Evolutionary conservation across 352 stramenopile species (phyloP).

Genomic region (Pythium insidiosum): DNA sequence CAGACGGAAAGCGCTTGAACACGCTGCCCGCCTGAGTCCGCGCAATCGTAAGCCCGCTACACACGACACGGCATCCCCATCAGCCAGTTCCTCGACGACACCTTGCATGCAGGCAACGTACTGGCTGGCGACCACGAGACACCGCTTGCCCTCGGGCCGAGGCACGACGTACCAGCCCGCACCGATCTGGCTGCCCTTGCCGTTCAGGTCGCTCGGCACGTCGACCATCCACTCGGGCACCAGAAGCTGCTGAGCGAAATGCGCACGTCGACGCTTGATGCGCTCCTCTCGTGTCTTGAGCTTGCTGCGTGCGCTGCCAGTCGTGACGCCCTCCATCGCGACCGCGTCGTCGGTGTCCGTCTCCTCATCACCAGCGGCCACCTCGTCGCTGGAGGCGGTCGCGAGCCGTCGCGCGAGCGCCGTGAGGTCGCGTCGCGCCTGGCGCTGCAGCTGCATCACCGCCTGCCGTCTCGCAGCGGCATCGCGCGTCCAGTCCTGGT

Average conservation of each 20-base stretch:
- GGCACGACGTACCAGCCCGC: conserved; percentile 88
- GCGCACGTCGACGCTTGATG: conserved; percentile 54
- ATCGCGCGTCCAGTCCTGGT: conserved; percentile 54
- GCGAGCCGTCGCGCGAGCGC: conserved; percentile 64
- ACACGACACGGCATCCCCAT: conserved; percentile 1
- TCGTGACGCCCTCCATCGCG: conserved; percentile 14
- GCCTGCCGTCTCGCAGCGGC: conserved; percentile 41
- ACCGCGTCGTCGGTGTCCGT: conserved; percentile 18
- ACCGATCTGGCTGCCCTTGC: conserved; percentile 48
- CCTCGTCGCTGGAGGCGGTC: too few relatives aligned
- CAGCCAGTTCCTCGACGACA: neutral
- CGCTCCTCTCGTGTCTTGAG: conserved; percentile 67
- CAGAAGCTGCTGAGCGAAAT: conserved; percentile 81
- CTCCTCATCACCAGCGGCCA: conserved; percentile 20
- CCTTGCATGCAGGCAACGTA: conserved; percentile 26
- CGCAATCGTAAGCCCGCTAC: conserved; percentile 69
- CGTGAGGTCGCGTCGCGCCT: conserved; percentile 73
- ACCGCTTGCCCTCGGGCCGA: conserved; percentile 87
- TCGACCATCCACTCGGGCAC: conserved; percentile 89
- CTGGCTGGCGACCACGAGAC: conserved; percentile 82
- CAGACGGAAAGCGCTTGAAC: conserved; percentile 83
- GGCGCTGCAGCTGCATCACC: conserved; percentile 57
- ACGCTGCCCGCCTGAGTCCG: conserved; percentile 71
- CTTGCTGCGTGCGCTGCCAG: conserved; percentile 20
- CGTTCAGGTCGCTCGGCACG: conserved; percentile 77